Evolutionary conservation across 1,284 basidiomycete genomes (phyloP), one percentile per base, ranked within the genome.

Genomic region (Ceratobasidium sp.): DNA sequence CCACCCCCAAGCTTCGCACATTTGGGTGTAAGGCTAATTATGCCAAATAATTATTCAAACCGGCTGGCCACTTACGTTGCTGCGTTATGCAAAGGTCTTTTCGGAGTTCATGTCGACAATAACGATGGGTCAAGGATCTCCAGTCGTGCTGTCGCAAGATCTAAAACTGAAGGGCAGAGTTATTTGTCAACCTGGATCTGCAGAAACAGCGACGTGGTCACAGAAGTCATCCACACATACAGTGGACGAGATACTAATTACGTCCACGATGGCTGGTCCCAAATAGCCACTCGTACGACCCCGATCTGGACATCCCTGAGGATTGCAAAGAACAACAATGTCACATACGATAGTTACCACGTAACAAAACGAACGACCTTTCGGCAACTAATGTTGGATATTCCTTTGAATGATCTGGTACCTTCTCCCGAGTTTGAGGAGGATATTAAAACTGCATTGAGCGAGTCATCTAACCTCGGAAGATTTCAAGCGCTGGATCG

Each of bases 241-340:
- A 64, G 38, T 10, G 48, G 42, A 2, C 71, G 71, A 3, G 46
- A 64, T 7, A n/a, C 71, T 0, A 65, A 52, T 33, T 74, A 54
- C 33, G 61, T 65, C 13, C 71, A 74, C 40, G 6, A 48, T 38
- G 71, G 71, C n/a, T 74, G 71, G 71, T 74, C 61, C 2, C 44
- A 52, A 38, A 48, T 48, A 4, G 61, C 71, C 6, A 40, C 40
- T n/a, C n/a, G 13, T 17, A 42, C 38, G 13, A 33, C 13, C 20
- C 50, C 71, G 4, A 40, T 61, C 20, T 74, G 71, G 71, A 54
- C 40, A 9, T 2, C 23, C 12, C 52, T 20, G 20, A 64, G 71
- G 20, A 74, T 65, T 42, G 59, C 59, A 10, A 57, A 38, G 26
- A 64, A 54, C 71, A 50, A 65, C 15, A 46, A 52, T 65, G 26